These are phyloP conservation scores for Hondaea fermentalgiana DNA, from an alignment of 108 stramenopile species.

Conservation along the genomic window DNA sequence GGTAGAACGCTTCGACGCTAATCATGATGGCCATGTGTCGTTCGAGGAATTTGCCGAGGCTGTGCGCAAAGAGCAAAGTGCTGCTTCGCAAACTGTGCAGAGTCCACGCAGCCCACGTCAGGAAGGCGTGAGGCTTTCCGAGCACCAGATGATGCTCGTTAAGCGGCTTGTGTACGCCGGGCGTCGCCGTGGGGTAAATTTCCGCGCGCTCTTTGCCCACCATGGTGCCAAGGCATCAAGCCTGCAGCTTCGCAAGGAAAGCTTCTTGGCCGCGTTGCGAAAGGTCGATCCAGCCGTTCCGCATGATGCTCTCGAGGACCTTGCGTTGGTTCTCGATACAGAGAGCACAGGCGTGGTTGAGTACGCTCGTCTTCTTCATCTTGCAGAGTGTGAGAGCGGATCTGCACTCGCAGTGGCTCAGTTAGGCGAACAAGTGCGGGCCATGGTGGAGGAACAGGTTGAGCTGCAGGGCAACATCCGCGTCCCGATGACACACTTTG, in stretches of 20 bases:
- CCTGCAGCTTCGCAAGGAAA: not conserved
- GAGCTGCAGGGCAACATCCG: not conserved
- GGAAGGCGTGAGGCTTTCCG: not conserved
- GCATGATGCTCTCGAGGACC: not conserved
- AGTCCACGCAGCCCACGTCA: not conserved
- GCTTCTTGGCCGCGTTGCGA: not conserved
- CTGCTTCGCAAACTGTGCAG: not conserved
- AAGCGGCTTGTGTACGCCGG: not conserved
- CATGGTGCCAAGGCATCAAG: not conserved
- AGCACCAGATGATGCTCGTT: not conserved
- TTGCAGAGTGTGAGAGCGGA: not conserved
- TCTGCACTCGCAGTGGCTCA: not conserved
- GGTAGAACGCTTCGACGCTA: constrained; percentile 16
- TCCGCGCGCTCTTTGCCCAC: not conserved
- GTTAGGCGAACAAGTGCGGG: not conserved
- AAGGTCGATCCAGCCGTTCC: not conserved
- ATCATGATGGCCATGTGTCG: not conserved
- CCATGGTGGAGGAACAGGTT: not conserved
- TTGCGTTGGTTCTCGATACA: not conserved
- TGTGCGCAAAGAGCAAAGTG: not conserved
- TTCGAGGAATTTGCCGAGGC: not conserved
- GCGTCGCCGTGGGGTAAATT: not conserved
- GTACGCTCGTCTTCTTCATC: not conserved
- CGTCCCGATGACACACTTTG: not conserved
- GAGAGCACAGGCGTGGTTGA: not conserved